Evolutionary conservation across 176 grass and related monocot species (phyloP).

Genomic region (Coix lacrymajobi): DNA sequence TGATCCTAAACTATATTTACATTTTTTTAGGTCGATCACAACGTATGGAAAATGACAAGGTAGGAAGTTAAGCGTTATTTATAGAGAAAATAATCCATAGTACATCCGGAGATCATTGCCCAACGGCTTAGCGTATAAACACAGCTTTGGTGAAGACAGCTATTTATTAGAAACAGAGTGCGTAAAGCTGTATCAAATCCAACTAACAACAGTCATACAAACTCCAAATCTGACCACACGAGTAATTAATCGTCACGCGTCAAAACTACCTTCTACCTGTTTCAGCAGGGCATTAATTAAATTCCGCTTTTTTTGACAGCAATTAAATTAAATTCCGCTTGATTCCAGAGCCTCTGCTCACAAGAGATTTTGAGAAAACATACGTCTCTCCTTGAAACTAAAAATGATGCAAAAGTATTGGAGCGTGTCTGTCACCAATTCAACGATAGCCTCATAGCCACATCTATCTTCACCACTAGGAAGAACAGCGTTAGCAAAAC

Average conservation of each 20-base stretch:
- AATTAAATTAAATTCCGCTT: neutral
- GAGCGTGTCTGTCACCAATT: neutral
- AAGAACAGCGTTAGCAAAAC: neutral
- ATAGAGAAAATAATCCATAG: neutral
- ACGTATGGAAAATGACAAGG: neutral
- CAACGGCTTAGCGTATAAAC: slow-evolving; percentile 9
- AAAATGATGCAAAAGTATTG: neutral
- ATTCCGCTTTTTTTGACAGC: too few relatives aligned
- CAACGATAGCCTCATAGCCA: neutral
- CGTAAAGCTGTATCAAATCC: neutral
- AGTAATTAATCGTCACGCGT: neutral
- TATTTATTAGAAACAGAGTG: neutral
- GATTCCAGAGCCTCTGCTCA: neutral
- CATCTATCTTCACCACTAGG: neutral
- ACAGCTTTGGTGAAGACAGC: neutral
- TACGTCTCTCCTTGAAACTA: neutral
- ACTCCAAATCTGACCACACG: neutral
- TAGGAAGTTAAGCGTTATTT: neutral
- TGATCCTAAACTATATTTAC: neutral
- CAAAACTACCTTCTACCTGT: neutral
- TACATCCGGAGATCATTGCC: neutral
- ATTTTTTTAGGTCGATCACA: neutral
- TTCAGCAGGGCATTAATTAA: neutral
- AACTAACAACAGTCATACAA: neutral
- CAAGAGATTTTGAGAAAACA: neutral